Percentiles rank a stretch among this genome's conserved stretches.
Evolutionary conservation across 495 filamentous ascomycete genomes (phyloP).

Genomic region (Penicillium bialowiezense): DNA sequence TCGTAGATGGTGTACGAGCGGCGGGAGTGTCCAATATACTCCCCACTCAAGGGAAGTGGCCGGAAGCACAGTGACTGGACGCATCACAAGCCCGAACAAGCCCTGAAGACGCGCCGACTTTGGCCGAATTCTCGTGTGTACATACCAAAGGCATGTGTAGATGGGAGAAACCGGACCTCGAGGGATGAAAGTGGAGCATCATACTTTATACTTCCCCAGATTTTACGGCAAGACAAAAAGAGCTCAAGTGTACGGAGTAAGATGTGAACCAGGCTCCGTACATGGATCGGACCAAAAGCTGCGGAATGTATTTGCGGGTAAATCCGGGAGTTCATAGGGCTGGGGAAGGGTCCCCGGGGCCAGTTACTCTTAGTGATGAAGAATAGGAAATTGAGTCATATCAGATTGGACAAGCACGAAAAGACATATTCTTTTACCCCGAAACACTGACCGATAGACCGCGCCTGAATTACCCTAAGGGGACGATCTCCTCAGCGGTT

Average conservation of each 20-base stretch:
- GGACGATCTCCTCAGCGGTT: slow-evolving; percentile 17
- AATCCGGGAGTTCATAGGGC: slow-evolving; percentile 3
- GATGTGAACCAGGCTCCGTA: background rate
- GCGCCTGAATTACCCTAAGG: background rate
- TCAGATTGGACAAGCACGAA: background rate
- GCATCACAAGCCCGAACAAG: background rate
- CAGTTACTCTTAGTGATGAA: background rate
- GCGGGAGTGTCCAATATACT: background rate
- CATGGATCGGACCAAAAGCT: background rate
- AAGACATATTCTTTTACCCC: background rate
- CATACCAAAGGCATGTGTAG: background rate
- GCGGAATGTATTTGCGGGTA: slow-evolving; percentile 3
- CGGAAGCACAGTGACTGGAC: background rate
- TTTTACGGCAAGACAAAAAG: background rate
- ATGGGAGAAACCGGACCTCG: slow-evolving; percentile 6
- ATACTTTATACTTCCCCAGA: slow-evolving; percentile 4
- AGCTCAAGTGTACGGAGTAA: background rate
- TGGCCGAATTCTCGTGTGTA: background rate
- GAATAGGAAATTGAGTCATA: background rate
- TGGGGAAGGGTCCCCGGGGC: background rate
- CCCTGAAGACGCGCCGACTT: background rate
- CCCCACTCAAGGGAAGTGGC: background rate
- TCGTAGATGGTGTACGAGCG: background rate
- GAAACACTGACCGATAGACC: background rate
- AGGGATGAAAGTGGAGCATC: slow-evolving; percentile 2